These are phyloP conservation scores for Orbilia javanica DNA, from an alignment of 2,329 filamentous ascomycete species.

Conservation along the genomic window DNA sequence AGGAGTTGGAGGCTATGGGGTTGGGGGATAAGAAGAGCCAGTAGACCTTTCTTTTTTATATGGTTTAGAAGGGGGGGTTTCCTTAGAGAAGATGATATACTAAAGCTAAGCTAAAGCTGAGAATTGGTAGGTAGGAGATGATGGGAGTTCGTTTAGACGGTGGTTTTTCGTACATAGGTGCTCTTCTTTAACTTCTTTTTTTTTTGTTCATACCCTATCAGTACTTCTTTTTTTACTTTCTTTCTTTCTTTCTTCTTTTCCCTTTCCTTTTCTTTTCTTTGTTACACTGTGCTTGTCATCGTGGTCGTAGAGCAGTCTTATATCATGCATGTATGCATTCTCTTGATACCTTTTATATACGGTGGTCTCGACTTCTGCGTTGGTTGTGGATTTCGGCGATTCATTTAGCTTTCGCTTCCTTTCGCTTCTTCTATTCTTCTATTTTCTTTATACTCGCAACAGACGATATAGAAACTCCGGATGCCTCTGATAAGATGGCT, in stretches of 20 bases:
- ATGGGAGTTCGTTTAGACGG: conserved; percentile 15
- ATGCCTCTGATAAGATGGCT: conserved; percentile 59
- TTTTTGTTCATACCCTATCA: neutral
- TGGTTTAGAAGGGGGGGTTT: neutral
- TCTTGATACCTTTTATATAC: neutral
- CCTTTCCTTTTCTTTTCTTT: conserved; percentile 12
- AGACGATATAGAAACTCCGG: neutral
- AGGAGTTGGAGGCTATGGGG: conserved; percentile 68
- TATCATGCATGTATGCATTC: neutral
- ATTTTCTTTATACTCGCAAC: neutral
- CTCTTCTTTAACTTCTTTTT: neutral
- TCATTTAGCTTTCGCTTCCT: conserved; percentile 1
- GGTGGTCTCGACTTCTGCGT: neutral
- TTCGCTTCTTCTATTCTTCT: neutral
- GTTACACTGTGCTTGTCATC: conserved; percentile 28
- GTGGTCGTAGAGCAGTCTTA: conserved; percentile 35
- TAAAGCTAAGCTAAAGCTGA: too few species aligned
- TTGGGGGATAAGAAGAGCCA: conserved; percentile 54
- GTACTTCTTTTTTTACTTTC: neutral
- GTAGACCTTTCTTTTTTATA: conserved; percentile 22
- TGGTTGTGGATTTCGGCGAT: conserved; percentile 11
- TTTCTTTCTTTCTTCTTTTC: neutral
- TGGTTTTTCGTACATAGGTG: conserved; percentile 22
- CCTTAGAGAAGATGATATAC: too few species aligned
- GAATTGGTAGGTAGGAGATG: conserved; percentile 6